Evolutionary conservation across 2,329 filamentous ascomycete species (phyloP).

Genomic region (Calonectria leucothoes): DNA sequence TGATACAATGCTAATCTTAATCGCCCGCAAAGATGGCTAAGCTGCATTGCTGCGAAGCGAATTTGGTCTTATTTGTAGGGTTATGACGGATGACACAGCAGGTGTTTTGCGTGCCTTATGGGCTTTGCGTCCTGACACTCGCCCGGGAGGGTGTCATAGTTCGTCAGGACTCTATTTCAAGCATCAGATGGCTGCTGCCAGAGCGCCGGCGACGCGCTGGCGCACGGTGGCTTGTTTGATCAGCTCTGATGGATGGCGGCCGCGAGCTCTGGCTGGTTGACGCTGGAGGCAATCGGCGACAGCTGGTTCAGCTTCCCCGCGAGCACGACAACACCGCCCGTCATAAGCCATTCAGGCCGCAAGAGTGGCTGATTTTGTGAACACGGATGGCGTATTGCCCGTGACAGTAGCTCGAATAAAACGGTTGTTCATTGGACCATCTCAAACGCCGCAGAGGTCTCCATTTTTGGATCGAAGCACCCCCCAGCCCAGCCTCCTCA

Average conservation of each 20-base stretch:
- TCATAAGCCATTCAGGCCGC: conserved; percentile 5
- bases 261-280: conserved; percentile 3
- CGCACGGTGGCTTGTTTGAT: conserved; percentile 5
- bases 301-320: conserved; percentile 10
- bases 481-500: conserved; percentile 22
- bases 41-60: not conserved
- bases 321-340: conserved; percentile 6
- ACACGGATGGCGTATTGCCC: conserved; percentile 22
- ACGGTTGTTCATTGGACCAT: conserved; percentile 4
- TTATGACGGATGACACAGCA: not conserved
- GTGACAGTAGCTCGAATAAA: not conserved
- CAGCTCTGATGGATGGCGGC: not conserved
- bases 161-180: conserved; percentile 14
- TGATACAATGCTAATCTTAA: not conserved
- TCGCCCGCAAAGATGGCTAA: not conserved
- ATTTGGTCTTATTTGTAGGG: not conserved
- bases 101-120: not conserved
- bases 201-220: not conserved
- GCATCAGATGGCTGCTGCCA: not conserved
- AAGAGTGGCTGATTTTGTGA: conserved; percentile 7
- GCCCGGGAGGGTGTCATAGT: not conserved
- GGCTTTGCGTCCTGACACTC: not conserved
- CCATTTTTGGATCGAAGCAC: conserved; percentile 13
- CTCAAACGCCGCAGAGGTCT: conserved; percentile 12
- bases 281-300: not conserved